Evolutionary conservation across 2,329 filamentous ascomycete genomes (phyloP), one percentile per base, ranked within the genome.

Genomic region (Rachicladosporium sp.): DNA sequence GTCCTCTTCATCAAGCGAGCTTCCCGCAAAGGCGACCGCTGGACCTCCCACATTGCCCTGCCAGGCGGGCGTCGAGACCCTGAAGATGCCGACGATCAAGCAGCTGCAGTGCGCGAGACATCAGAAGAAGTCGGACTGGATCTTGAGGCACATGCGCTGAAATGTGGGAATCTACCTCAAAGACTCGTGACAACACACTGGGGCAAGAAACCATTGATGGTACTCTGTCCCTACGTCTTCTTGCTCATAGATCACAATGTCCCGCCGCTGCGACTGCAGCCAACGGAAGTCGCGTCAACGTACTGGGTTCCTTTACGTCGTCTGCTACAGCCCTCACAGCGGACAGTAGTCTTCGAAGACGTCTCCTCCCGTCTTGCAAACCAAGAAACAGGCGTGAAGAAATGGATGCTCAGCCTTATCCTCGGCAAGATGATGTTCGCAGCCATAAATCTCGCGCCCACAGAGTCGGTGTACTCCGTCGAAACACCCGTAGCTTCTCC

Each of bases 1-100:
- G 64, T 78, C n/a, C 65, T 82, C 3, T 82, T 82, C 56, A 83
- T 83, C 56, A 83, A 82, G 54, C 66, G 79, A 34, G 74, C 79
- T 2, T 69, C 76, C 3, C 65, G 79, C 30, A 65, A 69, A 40
- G 77, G 78, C 6, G 79, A 83, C 55, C 66, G 77, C 42, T 83
- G 79, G 79, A 80, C 76, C 1, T 71, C 73, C 3, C 79, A 83
- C 62, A 72, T 82, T 41, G 79, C 79, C 0, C 59, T 82, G 3
- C 79, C 79, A 0, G 79, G 79, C 13, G 79, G 79, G 2, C 78
- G 78, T 51, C 63, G 76, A 46, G 79, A 83, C 47, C 71, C 74
- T 0, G 71, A 73, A 43, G 79, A 83, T 60, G 68, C 60, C 35
- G 68, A 76, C 45, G 79, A 82, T 51, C 62, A 68, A 44, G 72